phyloP scores from a whole-genome alignment of 345 rosid genomes.

The Gossypium australe region DNA sequence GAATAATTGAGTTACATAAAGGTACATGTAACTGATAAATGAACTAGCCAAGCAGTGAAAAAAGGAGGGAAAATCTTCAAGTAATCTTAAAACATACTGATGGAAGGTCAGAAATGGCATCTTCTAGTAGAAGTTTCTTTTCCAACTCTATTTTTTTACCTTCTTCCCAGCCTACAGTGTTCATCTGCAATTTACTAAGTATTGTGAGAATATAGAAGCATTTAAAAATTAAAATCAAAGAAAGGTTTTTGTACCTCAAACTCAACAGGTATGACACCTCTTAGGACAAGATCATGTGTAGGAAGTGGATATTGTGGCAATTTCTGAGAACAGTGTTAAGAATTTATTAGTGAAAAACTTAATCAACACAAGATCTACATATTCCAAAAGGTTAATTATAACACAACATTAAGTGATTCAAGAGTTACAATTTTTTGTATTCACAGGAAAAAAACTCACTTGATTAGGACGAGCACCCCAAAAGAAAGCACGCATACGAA shows the following conservation, averaged over 20 bases:
- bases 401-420: too few species aligned
- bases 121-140: conserved; percentile 35
- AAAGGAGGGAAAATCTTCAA: neutral
- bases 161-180: conserved; percentile 42
- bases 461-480: conserved; percentile 69
- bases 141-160: conserved; percentile 27
- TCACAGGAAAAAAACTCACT: conserved; percentile 23
- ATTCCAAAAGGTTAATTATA: too few species aligned
- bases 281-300: conserved; percentile 57
- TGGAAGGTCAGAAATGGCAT: conserved; percentile 60
- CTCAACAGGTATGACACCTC: conserved; percentile 50
- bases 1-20: neutral
- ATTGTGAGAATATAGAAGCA: neutral
- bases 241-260: conserved; percentile 46
- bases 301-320: conserved; percentile 77
- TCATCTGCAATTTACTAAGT: conserved; percentile 26
- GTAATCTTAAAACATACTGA: conserved; percentile 22
- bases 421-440: neutral
- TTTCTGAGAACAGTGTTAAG: conserved; percentile 25
- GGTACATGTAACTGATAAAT: neutral
- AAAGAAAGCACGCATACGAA: conserved; percentile 60
- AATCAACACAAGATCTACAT: too few species aligned
- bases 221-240: neutral
- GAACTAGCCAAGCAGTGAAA: neutral
- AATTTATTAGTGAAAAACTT: too few species aligned